Percentiles rank a stretch among this genome's conserved stretches.
Evolutionary conservation across 345 rosid genomes (phyloP).

Genomic region (Gossypium australe): DNA sequence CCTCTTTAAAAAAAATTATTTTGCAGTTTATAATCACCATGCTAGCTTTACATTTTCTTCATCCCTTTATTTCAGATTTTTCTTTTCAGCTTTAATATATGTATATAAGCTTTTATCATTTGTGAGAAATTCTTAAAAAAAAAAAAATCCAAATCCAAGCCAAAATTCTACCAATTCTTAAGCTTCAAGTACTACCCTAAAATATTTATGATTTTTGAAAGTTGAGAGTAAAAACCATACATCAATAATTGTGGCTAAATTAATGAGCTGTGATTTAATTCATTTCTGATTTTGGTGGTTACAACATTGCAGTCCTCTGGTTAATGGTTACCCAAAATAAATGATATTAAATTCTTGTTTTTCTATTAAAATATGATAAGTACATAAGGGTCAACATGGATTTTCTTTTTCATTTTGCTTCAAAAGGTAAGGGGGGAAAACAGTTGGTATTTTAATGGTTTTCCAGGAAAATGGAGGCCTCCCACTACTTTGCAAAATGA

Average conservation of each 20-base stretch:
- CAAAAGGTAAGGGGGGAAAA: background rate
- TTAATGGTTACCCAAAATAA: background rate
- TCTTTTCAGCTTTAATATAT: background rate
- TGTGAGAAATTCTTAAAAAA: background rate
- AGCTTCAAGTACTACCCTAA: background rate
- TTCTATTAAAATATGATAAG: background rate
- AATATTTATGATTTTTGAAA: too few species aligned
- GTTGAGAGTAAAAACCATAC: too few species aligned
- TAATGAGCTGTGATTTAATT: background rate
- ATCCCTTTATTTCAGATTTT: constrained; percentile 4
- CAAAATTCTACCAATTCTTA: background rate
- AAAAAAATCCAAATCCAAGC: too few species aligned
- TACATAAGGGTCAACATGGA: background rate
- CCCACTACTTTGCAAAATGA: background rate
- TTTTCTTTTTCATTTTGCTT: background rate
- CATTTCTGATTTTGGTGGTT: background rate
- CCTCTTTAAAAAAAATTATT: background rate
- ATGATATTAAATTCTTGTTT: background rate
- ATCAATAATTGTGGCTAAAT: too few species aligned
- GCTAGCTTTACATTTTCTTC: background rate
- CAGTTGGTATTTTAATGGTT: background rate
- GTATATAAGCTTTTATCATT: background rate
- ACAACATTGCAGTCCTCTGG: background rate
- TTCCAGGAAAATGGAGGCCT: constrained; percentile 1
- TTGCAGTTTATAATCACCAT: background rate